Evolutionary conservation across 257 asterid genomes (phyloP), one percentile per base, ranked within the genome.

Genomic region (Echites panduratus): DNA sequence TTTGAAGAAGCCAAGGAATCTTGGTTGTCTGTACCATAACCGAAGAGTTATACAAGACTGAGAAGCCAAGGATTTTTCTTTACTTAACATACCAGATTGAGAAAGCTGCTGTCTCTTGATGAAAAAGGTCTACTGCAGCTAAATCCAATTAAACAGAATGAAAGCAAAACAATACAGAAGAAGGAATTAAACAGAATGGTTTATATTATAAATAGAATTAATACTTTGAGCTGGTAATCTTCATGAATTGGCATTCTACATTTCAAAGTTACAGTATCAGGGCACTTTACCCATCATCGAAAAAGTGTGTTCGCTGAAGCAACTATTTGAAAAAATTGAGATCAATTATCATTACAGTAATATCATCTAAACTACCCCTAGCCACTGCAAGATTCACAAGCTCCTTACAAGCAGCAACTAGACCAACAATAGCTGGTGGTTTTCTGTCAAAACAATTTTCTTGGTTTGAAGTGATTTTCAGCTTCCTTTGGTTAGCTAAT

Each of bases 351-450:
- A 89, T 88, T 29, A 87, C 96, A 2, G 95, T 93, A 66, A 88
- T 80, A 74, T 91, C 96, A 79, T 89, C 96, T 81, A 84, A 79
- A 84, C 97, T 84, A 53, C 95, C 98, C 85, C 97, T 85, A 2
- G 66, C 73, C 68, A 85, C 84, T 40, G 92, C 96, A 71, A 89
- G 92, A 50, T 76, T 79, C 66, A 80, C 90, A 70, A 93, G 97
- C 82, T 85, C 87, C 82, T 87, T 84, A 76, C 94, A 87, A 58
- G 91, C 96, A 50, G 82, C 82, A 68, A 82, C 68, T 67, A 89
- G 86, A 50, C 83, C 83, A 64, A 70, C 70, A 32, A 62, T 44
- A 32, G 68, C 73, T 14, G 72, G 67, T 50, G 72, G 67, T 50
- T 76, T 84, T 82, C 79, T 85, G 48, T 67, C 73, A 73, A 76